Evolutionary conservation across 371 early-diverging fungal genomes (phyloP), one percentile per base, ranked within the genome.

Genomic region (Rhizomucor miehei): DNA sequence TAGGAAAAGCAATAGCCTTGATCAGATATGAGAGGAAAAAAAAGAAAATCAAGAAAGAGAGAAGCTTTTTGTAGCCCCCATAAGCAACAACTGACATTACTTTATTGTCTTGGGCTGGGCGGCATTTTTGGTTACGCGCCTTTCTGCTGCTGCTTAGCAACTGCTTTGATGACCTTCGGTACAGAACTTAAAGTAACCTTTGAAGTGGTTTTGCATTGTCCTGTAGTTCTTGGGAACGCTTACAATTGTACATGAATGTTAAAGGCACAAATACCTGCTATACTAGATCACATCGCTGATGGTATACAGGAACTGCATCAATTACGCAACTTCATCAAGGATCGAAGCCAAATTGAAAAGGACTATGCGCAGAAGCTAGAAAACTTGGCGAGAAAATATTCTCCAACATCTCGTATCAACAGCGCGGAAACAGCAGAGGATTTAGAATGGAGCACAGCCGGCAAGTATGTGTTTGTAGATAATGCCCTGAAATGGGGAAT

Each of bases 351-450:
- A 43, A 75, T 92, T 23, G 92, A 93, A 56, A 73, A 79, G 43
- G 93, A 93, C 41, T 90, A 86, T 67, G 83, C 89, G 12, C 77
- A 80, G 56, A 81, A 85, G 52, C 75, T 91, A 23, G 93, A 92
- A 21, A 60, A 63, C 1, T 66, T 93, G 5, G 76, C 82, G 4
- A 80, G 77, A 52, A 87, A 86, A 52, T 84, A 88, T 54, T 73
- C 51, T 55, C 45, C 55, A 71, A 73, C 35, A 80, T 64, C 44
- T 75, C 71, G 44, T 20, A 41, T 44, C 25, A 50, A 45, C 23
- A 64, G 58, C 10, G 34, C 54, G 5, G 21, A 23, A n/a, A 29
- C 40, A 3, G 36, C 44, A 23, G 73, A 73, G 19, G 78, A 70
- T 1, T 57, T 56, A 51, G 67, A 71, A 25, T 72, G 72, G 70